Percentiles rank a stretch among this genome's conserved stretches.
These are phyloP conservation scores for Tarenaya hassleriana DNA, from an alignment of 345 rosid genomes.

Conservation along the genomic window DNA sequence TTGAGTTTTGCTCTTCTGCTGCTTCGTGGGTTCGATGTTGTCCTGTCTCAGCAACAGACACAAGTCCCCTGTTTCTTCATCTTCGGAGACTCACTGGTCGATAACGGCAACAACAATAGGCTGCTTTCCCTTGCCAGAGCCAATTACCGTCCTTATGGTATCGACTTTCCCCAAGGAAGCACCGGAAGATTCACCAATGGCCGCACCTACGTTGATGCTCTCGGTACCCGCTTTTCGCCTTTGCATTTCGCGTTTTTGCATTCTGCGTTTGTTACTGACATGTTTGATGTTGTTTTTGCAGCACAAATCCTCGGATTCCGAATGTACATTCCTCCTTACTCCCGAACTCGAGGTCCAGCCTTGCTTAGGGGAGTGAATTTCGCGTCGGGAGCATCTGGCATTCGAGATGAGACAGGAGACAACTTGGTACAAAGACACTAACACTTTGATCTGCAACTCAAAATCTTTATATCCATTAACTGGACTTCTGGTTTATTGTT, in stretches of 20 bases:
- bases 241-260: not conserved
- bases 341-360: constrained; percentile 50
- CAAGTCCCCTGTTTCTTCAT: constrained; percentile 80
- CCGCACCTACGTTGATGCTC: constrained; percentile 70
- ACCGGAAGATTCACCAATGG: constrained; percentile 88
- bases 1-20: constrained; percentile 24
- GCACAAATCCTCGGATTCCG: constrained; percentile 71
- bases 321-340: constrained; percentile 51
- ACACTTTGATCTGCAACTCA: no score
- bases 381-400: constrained; percentile 94
- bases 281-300: constrained; percentile 23
- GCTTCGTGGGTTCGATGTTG: constrained; percentile 16
- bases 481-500: not conserved
- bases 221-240: constrained; percentile 48
- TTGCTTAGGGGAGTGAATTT: constrained; percentile 59
- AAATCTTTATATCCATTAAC: no score
- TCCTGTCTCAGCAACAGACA: constrained; percentile 39
- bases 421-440: constrained; percentile 46
- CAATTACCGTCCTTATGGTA: constrained; percentile 80
- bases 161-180: constrained; percentile 71
- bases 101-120: constrained; percentile 84
- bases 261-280: not conserved
- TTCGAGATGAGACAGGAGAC: constrained; percentile 79
- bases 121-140: constrained; percentile 69
- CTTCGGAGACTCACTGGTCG: constrained; percentile 89